Evolutionary conservation across 2,329 filamentous ascomycete species (phyloP), one percentile per base, ranked within the genome.

Genomic region (Phyllosticta citribraziliensis): DNA sequence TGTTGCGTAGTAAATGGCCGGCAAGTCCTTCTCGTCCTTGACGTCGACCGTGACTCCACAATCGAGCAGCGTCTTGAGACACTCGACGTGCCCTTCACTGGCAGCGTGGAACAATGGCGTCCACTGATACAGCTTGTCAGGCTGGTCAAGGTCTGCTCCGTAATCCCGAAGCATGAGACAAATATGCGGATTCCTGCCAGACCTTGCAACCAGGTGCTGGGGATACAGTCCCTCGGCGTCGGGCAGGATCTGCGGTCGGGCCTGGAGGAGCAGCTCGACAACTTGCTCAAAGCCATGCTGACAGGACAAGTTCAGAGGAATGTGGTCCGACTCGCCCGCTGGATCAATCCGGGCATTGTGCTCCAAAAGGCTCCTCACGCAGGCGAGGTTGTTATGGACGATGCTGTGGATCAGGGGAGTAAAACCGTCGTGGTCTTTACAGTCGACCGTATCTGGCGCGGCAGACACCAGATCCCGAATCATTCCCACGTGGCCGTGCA

Each of bases 41-140:
- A 91, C 88, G 65, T 86, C 87, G 1, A 88, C 83, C 68, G 95
- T 85, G 3, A 88, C 92, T 8, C 88, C 88, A 64, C 88, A 84
- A 58, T 91, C 84, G 11, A 99, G 80, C 3, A 99, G 80, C 1
- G 87, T 89, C 66, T 91, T 84, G 52, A 99, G 79, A 69, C 92
- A 97, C 25, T 88, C 86, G 1, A 97, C 88, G 70, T 96, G 95
- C 22, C 94, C 94, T 76, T 99, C 94, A 70, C 92, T 96, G 10
- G 94, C 94, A 2, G 94, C 93, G 72, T 99, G 93, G 62, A 99
- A 94, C 5, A 99, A 80, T 0, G 94, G 92, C 2, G 94, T 97
- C 94, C 94, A 99, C 63, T 93, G 91, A 68, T 97, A 97, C 17
- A 99, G 81, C 75, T 96, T 97, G 74, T 99, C 94, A 33, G 90